A percentile compares a stretch with the other conserved stretches of the same genome.
These are phyloP conservation scores for Darksidea phi DNA, from an alignment of 495 filamentous ascomycete species.

Conservation along the genomic window DNA sequence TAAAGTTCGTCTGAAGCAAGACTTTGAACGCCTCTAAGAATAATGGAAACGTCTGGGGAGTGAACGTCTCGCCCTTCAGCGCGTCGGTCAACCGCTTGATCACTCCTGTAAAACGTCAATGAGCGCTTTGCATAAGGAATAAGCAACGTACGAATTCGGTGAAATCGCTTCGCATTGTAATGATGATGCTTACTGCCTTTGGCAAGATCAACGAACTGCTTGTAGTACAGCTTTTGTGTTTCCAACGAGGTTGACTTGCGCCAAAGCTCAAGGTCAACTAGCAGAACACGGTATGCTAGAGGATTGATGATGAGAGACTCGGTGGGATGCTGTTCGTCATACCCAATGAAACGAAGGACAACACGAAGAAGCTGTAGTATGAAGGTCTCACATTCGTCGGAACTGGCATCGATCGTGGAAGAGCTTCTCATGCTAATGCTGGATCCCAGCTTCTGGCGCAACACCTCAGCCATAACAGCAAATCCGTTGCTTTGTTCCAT, in stretches of 20 bases:
- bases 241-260: constrained; percentile 63
- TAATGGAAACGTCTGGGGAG: constrained; percentile 63
- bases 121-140: neutral
- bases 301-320: constrained; percentile 94
- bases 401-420: constrained; percentile 29
- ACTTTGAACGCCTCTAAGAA: constrained; percentile 75
- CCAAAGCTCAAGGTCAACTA: constrained; percentile 93
- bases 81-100: constrained; percentile 87
- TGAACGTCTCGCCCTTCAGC: constrained; percentile 78
- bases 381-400: constrained; percentile 62
- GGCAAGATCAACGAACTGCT: constrained; percentile 82
- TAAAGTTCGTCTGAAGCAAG: constrained; percentile 74
- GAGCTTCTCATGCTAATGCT: constrained; percentile 40
- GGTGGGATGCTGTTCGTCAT: constrained; percentile 68
- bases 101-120: constrained; percentile 58
- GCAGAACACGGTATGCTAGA: constrained; percentile 82
- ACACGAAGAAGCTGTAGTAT: constrained; percentile 69
- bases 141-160: constrained; percentile 78
- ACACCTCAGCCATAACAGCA: constrained; percentile 72
- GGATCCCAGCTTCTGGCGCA: constrained; percentile 71
- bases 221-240: constrained; percentile 85
- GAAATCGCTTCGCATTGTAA: constrained; percentile 82
- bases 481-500: constrained; percentile 97
- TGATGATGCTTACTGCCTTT: constrained; percentile 82
- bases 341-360: constrained; percentile 84